Evolutionary conservation across 176 grass and related monocot genomes (phyloP).

Genomic region (Poa pratensis): DNA sequence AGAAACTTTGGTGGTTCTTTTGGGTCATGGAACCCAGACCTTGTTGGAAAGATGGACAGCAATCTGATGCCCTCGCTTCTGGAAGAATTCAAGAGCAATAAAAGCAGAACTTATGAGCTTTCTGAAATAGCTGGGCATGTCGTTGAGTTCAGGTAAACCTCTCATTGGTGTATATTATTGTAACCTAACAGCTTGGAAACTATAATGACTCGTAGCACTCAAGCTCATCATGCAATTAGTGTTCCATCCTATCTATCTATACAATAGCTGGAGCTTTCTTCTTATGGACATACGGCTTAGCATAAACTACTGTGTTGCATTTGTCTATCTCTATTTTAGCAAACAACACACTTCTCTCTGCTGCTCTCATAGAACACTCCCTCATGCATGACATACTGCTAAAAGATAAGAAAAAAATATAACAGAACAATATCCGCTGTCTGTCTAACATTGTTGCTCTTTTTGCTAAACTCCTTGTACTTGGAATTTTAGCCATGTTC

Average conservation of each 20-base stretch:
- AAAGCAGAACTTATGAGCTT: conserved; percentile 81
- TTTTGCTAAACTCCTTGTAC: not conserved
- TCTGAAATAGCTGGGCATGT: conserved; percentile 84
- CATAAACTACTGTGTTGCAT: not conserved
- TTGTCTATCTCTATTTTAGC: not conserved
- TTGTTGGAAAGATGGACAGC: conserved; percentile 49
- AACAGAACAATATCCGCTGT: not conserved
- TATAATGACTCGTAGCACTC: not conserved
- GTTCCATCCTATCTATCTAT: not conserved
- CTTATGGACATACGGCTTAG: not conserved
- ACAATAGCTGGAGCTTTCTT: not conserved
- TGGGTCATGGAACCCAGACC: conserved; percentile 59
- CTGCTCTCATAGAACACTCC: not conserved
- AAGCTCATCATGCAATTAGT: not conserved
- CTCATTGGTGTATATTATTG: not conserved
- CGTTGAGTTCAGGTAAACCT: conserved; percentile 78
- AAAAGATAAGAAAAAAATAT: not conserved
- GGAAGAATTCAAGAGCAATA: conserved; percentile 95
- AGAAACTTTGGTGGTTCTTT: conserved; percentile 61
- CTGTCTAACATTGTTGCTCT: not conserved
- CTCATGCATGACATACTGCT: not conserved
- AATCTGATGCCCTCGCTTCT: conserved; percentile 68
- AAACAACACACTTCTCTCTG: not conserved
- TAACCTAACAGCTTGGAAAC: not conserved
- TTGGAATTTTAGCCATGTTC: not conserved